Base-by-base conservation (phyloP, 2,329 filamentous ascomycete genomes). In the Fusarium torulosum region DNA sequence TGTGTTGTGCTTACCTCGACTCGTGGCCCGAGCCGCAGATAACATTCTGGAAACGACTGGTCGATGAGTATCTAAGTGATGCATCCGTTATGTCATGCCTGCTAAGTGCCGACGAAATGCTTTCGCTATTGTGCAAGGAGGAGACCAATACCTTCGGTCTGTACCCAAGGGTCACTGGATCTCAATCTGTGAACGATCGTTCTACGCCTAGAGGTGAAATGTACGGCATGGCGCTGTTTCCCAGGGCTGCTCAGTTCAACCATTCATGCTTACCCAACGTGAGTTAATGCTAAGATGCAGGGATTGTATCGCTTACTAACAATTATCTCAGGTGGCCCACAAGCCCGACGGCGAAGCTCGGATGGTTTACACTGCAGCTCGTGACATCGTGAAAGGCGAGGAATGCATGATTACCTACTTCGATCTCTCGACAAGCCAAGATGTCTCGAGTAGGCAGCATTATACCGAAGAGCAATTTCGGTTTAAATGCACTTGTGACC, bases 111-210 rank as follows among this genome's bases (percentile, higher is more conserved):
- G 59, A 66, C 4, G 69, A 75, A 35, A 65, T 71, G 53, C 58
- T 75, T 2, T 50, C 63, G 8, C 38, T 75, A 11, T 57, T 75
- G 25, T 75, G 74, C 56, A 74, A 72, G 38, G 74, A 75, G 23
- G 74, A 75, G 38, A 75, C 74, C 11, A 75, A 75, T 20, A 75
- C 74, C 0, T 75, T 75, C 47, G 74, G 74, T 0, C 59, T 75
- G 13, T 75, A 75, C 37, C 67, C 66, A 6, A 65, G 57, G 11
- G 19, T 60, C 0, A 75, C 74, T 1, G 74, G 74, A 0, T 71
- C 70, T 20, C 53, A 67, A 5, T 49, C 56, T 11, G 49, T 67
- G 57, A 56, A 31, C 9, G 58, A 61, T 15, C 27, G 31, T n/a
- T 57, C 52, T 21, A 33, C 45, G 3, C 42, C 65, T 1, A 59